A percentile compares a stretch with the other conserved stretches of the same genome.
Conservation (phyloP, 2,329 filamentous ascomycete species). For the Aspergillus awamori region DNA sequence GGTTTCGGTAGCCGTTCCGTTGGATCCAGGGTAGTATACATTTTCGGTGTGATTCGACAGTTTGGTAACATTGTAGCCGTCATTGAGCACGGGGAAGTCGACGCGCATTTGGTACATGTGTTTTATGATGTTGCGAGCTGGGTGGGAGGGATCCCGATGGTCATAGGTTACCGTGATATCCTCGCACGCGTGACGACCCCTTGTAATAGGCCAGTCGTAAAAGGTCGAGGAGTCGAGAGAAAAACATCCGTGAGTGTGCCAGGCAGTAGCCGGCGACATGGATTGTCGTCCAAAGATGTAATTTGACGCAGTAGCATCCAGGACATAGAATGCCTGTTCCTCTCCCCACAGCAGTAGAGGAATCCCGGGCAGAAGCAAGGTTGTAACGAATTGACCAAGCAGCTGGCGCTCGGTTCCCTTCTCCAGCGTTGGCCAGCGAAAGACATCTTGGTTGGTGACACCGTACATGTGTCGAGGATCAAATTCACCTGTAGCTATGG, state of each 20-base stretch:
- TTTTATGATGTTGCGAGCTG: constrained; percentile 62
- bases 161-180: constrained; percentile 61
- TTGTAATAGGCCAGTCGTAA: constrained; percentile 58
- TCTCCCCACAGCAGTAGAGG: constrained; percentile 66
- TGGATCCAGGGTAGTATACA: constrained; percentile 55
- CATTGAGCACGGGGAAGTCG: constrained; percentile 60
- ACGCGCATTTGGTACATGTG: constrained; percentile 62
- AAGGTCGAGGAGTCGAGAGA: constrained; percentile 58
- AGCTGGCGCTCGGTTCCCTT: constrained; percentile 60
- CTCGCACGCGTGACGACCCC: constrained; percentile 56
- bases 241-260: constrained; percentile 67
- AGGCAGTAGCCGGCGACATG: constrained; percentile 62
- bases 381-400: constrained; percentile 60
- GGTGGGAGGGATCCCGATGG: constrained; percentile 63
- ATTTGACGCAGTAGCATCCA: constrained; percentile 65
- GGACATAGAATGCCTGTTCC: constrained; percentile 64
- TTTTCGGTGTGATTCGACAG: constrained; percentile 59
- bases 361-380: constrained; percentile 61
- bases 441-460: constrained; percentile 66
- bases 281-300: constrained; percentile 66
- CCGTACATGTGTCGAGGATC: constrained; percentile 67
- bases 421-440: constrained; percentile 62
- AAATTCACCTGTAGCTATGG: constrained; percentile 40
- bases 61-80: constrained; percentile 57
- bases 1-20: constrained; percentile 55